These are phyloP conservation scores for Uncinocarpus reesii DNA, from an alignment of 2,329 filamentous ascomycete genomes.

Conservation along the genomic window DNA sequence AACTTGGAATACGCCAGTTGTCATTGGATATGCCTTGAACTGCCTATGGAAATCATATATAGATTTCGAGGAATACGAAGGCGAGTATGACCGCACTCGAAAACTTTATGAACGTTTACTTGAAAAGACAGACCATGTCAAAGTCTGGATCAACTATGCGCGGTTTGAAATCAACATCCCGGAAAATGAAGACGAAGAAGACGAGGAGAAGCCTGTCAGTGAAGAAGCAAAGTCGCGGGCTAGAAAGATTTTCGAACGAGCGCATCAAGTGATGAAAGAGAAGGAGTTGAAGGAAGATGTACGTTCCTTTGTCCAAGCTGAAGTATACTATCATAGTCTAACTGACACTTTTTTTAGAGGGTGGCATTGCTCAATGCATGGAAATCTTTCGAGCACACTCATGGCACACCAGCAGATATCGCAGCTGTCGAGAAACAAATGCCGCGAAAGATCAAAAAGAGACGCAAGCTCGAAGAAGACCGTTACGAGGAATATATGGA, in stretches of 20 bases:
- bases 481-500: slow-evolving; percentile 94
- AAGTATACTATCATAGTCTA: slow-evolving; percentile 22
- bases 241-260: slow-evolving; percentile 72
- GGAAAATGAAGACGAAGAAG: slow-evolving; percentile 54
- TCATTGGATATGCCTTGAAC: slow-evolving; percentile 93
- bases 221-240: slow-evolving; percentile 76
- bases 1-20: slow-evolving; percentile 73
- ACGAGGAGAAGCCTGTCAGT: slow-evolving; percentile 55
- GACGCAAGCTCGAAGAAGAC: slow-evolving; percentile 82
- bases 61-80: slow-evolving; percentile 94
- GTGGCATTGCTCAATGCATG: slow-evolving; percentile 84
- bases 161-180: slow-evolving; percentile 94
- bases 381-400: slow-evolving; percentile 80
- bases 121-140: slow-evolving; percentile 94
- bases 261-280: slow-evolving; percentile 77
- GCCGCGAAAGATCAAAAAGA: slow-evolving; percentile 86
- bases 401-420: slow-evolving; percentile 64
- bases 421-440: slow-evolving; percentile 84
- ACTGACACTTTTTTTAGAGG: slow-evolving; percentile 40
- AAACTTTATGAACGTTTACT: slow-evolving; percentile 80
- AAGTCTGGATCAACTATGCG: slow-evolving; percentile 98
- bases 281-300: slow-evolving; percentile 81
- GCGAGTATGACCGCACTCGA: slow-evolving; percentile 74
- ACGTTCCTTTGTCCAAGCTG: slow-evolving; percentile 19
- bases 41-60: slow-evolving; percentile 97